Evolutionary conservation across 2,329 filamentous ascomycete genomes (phyloP).

Genomic region (Hypoxylon sp.): DNA sequence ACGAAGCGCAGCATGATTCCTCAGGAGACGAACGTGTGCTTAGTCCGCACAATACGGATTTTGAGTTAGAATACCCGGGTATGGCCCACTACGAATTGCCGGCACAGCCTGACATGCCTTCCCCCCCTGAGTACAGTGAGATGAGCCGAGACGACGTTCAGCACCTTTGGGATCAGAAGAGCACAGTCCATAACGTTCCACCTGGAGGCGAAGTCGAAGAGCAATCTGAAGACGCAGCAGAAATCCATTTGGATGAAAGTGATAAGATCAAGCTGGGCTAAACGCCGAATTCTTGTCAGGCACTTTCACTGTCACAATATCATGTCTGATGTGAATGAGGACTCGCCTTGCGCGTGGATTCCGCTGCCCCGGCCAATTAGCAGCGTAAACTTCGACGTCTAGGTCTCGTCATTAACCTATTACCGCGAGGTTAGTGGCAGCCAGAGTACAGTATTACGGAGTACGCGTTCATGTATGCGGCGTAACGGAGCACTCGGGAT

Average conservation of each 20-base stretch:
- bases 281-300: not conserved
- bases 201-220: conserved; percentile 55
- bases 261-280: conserved; percentile 52
- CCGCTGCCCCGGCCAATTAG: not conserved
- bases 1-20: conserved; percentile 58
- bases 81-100: conserved; percentile 51
- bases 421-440: not conserved
- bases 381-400: not conserved
- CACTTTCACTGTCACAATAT: not conserved
- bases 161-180: conserved; percentile 56
- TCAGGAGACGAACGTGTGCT: conserved; percentile 54
- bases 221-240: conserved; percentile 63
- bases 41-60: conserved; percentile 46
- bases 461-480: conserved; percentile 10
- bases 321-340: not conserved
- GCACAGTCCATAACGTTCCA: conserved; percentile 59
- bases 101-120: conserved; percentile 40
- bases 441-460: conserved; percentile 1
- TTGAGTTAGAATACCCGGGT: conserved; percentile 49
- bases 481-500: conserved; percentile 6
- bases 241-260: conserved; percentile 65
- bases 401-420: not conserved
- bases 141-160: conserved; percentile 52
- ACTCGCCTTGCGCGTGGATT: not conserved
- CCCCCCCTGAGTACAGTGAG: conserved; percentile 39